Evolutionary conservation across 495 filamentous ascomycete genomes (phyloP).

Genomic region (Darksidea phi): DNA sequence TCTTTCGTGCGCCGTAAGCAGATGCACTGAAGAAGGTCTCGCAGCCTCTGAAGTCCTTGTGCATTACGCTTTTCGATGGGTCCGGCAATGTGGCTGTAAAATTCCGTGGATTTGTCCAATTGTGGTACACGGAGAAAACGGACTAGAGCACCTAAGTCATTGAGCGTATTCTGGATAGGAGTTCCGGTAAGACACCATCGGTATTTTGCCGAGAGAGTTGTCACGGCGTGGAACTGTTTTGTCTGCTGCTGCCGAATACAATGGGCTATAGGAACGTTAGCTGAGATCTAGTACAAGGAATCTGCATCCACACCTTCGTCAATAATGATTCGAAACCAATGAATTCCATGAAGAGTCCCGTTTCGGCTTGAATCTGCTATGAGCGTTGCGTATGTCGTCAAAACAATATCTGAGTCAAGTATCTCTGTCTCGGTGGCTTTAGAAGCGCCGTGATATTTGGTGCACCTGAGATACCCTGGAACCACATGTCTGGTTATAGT

Average conservation of each 20-base stretch:
- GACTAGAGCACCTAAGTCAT: conserved; percentile 51
- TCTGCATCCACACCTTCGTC: conserved; percentile 46
- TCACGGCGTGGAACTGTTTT: not conserved
- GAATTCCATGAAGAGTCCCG: conserved; percentile 36
- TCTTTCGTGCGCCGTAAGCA: conserved; percentile 39
- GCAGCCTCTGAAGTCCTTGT: conserved; percentile 5
- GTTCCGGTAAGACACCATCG: conserved; percentile 54
- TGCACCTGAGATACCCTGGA: conserved; percentile 31
- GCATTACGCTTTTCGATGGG: conserved; percentile 19
- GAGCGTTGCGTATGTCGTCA: conserved; percentile 49
- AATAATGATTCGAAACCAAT: conserved; percentile 48
- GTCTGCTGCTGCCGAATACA: no score
- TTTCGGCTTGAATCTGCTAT: conserved; percentile 32
- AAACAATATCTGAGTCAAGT: conserved; percentile 39
- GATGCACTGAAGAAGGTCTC: conserved; percentile 26
- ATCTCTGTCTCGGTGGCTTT: conserved; percentile 26
- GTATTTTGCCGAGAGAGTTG: conserved; percentile 24
- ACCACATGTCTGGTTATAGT: conserved; percentile 35
- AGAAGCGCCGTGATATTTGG: conserved; percentile 43
- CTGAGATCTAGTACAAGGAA: conserved; percentile 29
- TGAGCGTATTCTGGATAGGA: conserved; percentile 52
- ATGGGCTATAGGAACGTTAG: conserved; percentile 18
- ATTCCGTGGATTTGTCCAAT: conserved; percentile 38
- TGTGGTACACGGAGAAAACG: conserved; percentile 48
- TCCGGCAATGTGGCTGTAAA: conserved; percentile 41